Evolutionary conservation across 208 protist genomes (phyloP).

Genomic region (Leishmania gerbilli): DNA sequence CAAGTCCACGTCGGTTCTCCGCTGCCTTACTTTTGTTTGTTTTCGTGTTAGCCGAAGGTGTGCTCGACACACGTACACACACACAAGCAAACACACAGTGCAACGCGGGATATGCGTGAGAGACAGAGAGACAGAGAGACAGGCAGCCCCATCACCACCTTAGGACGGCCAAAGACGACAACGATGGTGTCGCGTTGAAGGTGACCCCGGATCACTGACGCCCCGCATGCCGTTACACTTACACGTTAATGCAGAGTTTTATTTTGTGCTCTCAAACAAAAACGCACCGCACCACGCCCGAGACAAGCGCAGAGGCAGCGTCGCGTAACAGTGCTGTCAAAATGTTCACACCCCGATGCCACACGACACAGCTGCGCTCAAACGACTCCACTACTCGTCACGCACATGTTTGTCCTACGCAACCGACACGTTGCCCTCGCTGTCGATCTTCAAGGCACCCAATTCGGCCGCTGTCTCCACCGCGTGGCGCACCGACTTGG

Average conservation of each 20-base stretch:
- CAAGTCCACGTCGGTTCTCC: background rate
- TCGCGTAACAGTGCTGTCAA: background rate
- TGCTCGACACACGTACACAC: background rate
- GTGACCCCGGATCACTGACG: background rate
- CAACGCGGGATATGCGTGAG: slow-evolving; percentile 1
- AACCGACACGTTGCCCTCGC: slow-evolving; percentile 37
- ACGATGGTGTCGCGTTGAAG: background rate
- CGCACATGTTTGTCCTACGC: background rate
- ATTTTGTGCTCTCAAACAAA: background rate
- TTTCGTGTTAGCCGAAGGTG: background rate
- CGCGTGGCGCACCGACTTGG: slow-evolving; percentile 52
- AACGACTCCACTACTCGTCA: background rate
- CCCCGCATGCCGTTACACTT: background rate
- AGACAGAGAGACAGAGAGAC: background rate
- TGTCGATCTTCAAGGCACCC: slow-evolving; percentile 42
- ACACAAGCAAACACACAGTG: background rate
- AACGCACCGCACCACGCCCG: background rate
- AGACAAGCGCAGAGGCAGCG: background rate
- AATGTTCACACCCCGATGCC: background rate
- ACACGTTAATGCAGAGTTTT: background rate
- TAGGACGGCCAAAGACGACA: background rate
- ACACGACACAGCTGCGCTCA: background rate
- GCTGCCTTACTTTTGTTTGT: background rate
- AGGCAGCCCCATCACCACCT: background rate
- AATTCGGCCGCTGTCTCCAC: slow-evolving; percentile 42